Conservation (phyloP, 2,329 filamentous ascomycete genomes). For the Neofusicoccum sp. region DNA sequence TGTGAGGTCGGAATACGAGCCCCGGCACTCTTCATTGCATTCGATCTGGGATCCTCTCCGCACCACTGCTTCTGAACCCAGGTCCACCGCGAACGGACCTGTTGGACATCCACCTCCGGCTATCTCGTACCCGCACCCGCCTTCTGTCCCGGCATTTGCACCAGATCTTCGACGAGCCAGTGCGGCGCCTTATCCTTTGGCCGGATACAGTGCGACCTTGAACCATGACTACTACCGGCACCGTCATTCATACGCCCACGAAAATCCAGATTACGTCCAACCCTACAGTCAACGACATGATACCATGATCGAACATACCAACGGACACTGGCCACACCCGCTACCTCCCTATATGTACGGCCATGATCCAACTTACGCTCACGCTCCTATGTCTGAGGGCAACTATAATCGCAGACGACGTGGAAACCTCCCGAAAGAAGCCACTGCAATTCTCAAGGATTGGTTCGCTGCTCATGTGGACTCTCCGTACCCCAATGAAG, state of each 20-base stretch:
- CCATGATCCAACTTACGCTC: background rate
- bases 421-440: slow-evolving; percentile 87
- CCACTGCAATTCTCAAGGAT: slow-evolving; percentile 73
- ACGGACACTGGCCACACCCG: background rate
- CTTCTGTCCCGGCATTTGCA: background rate
- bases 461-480: slow-evolving; percentile 78
- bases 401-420: slow-evolving; percentile 33
- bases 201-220: background rate
- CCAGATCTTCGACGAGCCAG: background rate
- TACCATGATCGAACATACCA: background rate
- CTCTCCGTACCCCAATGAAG: slow-evolving; percentile 80
- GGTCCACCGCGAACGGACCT: background rate
- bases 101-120: background rate
- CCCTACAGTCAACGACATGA: background rate
- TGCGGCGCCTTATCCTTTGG: background rate
- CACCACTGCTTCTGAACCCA: background rate
- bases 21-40: background rate
- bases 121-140: background rate
- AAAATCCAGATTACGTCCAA: background rate
- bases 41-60: background rate
- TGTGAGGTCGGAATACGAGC: background rate
- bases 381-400: background rate
- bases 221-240: background rate
- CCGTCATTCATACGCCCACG: background rate
- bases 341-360: background rate